Base-by-base conservation (phyloP, 2,329 filamentous ascomycete genomes). In the Colletotrichum theobromicola region DNA sequence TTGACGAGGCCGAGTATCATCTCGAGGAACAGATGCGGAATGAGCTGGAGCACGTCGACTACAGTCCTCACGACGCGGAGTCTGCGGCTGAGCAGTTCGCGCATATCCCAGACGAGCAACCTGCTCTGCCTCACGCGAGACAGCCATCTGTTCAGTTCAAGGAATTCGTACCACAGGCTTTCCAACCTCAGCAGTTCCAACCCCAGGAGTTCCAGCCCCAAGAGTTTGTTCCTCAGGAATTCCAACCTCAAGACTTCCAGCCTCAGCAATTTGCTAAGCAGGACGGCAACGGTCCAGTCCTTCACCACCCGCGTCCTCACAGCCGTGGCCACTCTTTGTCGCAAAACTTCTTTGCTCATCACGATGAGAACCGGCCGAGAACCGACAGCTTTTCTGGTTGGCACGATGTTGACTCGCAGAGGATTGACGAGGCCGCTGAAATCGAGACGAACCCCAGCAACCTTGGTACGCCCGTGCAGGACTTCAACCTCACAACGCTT, bases 1-100 rank as follows among this genome's bases (percentile, higher is more conserved):
- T 97, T 70, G 93, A 97, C 64, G 94, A 96, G 80, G 93, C 94
- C 6, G 94, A 98, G 79, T 96, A 97, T 80, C 94, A 96, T 79
- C 84, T 97, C 75, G 94, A 96, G 81, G 92, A 95, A 81, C 92
- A 94, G 75, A 92, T 96, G 76, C 92, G 94, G 66, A 92, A 93
- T 68, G 93, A 96, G 79, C 87, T 96, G 63, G 93, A 96, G 74
- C 93, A 95, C 77, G 93, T 94, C 70, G 94, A 95, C 77, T 93
- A 94, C 80, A 94, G 92, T 79, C 93, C 93, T 3, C 91, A 92
- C 64, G 86, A 89, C 53, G 85, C 86, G 62, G 35, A 83, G 83
- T 42, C 80, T 79, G 68, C 74, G 75, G 70, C 35, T 15, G 53
- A 74, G 46, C 74, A 66, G 24, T 28, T 62, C 7, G 67, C 62